Conservation (phyloP, 495 filamentous ascomycete genomes). For the Tetracladium marchalianum region DNA sequence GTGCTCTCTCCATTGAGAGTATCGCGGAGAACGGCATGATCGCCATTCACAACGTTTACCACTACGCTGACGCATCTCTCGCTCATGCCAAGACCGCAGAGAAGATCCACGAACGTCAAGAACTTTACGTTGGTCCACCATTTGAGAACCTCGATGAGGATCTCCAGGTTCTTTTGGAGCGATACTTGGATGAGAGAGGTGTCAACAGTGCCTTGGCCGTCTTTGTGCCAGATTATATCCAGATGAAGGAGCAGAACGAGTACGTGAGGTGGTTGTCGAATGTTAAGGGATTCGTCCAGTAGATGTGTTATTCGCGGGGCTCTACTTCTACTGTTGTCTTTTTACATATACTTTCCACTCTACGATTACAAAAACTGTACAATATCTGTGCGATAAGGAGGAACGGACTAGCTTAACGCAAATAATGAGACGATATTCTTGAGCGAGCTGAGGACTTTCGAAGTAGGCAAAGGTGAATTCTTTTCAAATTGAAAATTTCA, state of each 20-base stretch:
- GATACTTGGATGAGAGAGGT: slow-evolving; percentile 89
- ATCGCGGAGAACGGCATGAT: slow-evolving; percentile 79
- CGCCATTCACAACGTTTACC: slow-evolving; percentile 84
- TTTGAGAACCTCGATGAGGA: slow-evolving; percentile 95
- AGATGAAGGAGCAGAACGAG: slow-evolving; percentile 98
- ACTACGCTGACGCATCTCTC: slow-evolving; percentile 64
- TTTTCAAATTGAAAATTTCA: too few relatives aligned
- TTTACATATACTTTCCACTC: slow-evolving; percentile 17
- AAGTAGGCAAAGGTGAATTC: too few relatives aligned
- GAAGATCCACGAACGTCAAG: slow-evolving; percentile 43
- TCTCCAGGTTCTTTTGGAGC: slow-evolving; percentile 81
- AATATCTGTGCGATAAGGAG: too few relatives aligned
- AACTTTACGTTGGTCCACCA: slow-evolving; percentile 82
- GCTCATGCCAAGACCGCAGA: slow-evolving; percentile 44
- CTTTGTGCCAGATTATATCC: slow-evolving; percentile 93
- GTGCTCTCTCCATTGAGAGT: slow-evolving; percentile 80
- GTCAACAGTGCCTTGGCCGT: slow-evolving; percentile 78
- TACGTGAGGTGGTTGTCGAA: slow-evolving; percentile 85
- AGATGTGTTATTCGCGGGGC: slow-evolving; percentile 18
- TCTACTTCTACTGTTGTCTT: slow-evolving; percentile 15
- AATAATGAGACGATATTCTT: too few relatives aligned
- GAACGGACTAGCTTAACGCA: too few relatives aligned
- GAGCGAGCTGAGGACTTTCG: too few relatives aligned
- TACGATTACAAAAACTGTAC: background rate
- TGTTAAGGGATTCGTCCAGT: slow-evolving; percentile 68